Evolutionary conservation across 139 green algal genomes (phyloP).

Genomic region (Astrephomene gubernaculifera): DNA sequence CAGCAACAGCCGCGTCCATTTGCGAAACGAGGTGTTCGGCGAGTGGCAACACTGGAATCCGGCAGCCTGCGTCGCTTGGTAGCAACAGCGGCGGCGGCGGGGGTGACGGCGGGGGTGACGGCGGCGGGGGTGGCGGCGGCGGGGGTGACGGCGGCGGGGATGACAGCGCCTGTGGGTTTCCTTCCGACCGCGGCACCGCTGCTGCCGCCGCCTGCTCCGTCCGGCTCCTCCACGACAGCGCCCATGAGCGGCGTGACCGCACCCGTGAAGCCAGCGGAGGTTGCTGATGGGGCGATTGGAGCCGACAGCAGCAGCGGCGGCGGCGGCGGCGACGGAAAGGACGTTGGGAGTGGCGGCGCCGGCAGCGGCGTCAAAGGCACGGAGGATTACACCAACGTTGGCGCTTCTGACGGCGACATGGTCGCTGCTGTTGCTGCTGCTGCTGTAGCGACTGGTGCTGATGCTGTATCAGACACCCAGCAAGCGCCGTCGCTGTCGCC

Average conservation of each 20-base stretch:
- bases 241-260: not conserved
- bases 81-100: constrained; percentile 6
- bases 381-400: too few species aligned
- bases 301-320: not conserved
- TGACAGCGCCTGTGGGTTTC: not conserved
- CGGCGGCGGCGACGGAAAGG: not conserved
- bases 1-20: not conserved
- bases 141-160: not conserved
- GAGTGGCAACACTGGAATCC: not conserved
- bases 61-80: not conserved
- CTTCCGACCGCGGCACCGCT: not conserved
- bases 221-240: not conserved
- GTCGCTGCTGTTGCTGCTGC: too few species aligned
- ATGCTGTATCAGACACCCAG: too few species aligned
- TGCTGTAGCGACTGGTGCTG: too few species aligned
- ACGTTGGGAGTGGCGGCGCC: not conserved
- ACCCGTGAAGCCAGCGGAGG: too few species aligned
- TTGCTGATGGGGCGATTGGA: not conserved
- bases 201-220: not conserved
- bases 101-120: not conserved
- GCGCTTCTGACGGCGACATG: too few species aligned
- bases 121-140: not conserved
- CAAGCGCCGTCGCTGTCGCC: too few species aligned
- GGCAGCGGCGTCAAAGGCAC: not conserved
- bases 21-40: not conserved